Conservation (phyloP, 257 asterid genomes). For the Phtheirospermum japonicum region DNA sequence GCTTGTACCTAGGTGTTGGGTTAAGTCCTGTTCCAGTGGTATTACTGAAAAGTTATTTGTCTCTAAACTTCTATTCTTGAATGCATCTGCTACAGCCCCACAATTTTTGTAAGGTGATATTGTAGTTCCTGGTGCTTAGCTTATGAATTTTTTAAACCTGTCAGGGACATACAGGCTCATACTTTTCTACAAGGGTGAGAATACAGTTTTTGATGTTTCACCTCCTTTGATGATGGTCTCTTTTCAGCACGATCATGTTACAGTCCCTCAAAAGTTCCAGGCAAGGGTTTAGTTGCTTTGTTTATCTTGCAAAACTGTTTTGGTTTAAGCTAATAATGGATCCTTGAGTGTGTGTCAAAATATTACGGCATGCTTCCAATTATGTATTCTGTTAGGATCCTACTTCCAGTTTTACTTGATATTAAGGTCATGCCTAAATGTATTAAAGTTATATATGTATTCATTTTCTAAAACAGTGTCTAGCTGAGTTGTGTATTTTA, state of each 20-base stretch:
- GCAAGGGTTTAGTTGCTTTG: slow-evolving; percentile 37
- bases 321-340: slow-evolving; percentile 23
- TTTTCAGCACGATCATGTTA: slow-evolving; percentile 75
- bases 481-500: neutral
- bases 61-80: slow-evolving; percentile 18
- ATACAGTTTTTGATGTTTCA: slow-evolving; percentile 97
- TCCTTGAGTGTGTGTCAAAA: neutral
- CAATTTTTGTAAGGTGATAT: slow-evolving; percentile 5
- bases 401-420: too few relatives aligned
- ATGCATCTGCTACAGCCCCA: slow-evolving; percentile 20
- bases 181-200: slow-evolving; percentile 94
- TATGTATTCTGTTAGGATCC: slow-evolving; percentile 2
- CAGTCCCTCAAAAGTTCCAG: slow-evolving; percentile 78
- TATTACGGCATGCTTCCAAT: slow-evolving; percentile 9
- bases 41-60: slow-evolving; percentile 6
- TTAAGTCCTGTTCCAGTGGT: slow-evolving; percentile 2
- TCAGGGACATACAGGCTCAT: slow-evolving; percentile 82
- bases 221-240: slow-evolving; percentile 75
- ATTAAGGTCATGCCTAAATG: slow-evolving; percentile 10
- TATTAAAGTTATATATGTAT: neutral
- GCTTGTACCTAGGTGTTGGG: slow-evolving; percentile 20
- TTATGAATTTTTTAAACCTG: slow-evolving; percentile 29
- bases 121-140: slow-evolving; percentile 24
- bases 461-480: neutral
- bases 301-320: slow-evolving; percentile 21